Percentiles rank a stretch among this genome's conserved stretches.
phyloP scores from a whole-genome alignment of 2,329 filamentous ascomycete genomes.

The Pyrenophora teres region DNA sequence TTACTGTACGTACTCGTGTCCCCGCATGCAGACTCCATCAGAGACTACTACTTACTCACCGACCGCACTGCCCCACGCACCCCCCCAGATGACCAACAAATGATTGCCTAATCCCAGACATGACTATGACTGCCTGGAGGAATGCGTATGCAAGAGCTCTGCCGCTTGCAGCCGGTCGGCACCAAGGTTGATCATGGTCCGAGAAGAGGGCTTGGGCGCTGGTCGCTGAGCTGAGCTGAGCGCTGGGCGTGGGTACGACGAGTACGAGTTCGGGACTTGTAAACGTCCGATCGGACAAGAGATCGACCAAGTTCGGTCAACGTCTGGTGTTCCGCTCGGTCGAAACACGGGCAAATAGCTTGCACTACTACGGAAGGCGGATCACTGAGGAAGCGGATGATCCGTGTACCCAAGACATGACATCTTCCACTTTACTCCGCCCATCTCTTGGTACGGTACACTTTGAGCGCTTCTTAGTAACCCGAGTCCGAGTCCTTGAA shows the following conservation, averaged over 20 bases:
- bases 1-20: not conserved
- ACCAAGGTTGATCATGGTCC: conserved; percentile 9
- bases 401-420: conserved; percentile 6
- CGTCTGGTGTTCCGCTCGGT: conserved; percentile 22
- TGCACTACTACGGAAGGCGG: conserved; percentile 10
- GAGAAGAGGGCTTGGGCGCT: not conserved
- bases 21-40: conserved; percentile 12
- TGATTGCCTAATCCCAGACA: too few relatives aligned
- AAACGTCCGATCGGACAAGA: conserved; percentile 13
- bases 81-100: conserved; percentile 9
- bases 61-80: conserved; percentile 4
- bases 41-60: conserved; percentile 3
- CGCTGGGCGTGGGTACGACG: not conserved
- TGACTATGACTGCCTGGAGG: conserved; percentile 15
- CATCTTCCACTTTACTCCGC: not conserved
- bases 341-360: conserved; percentile 23
- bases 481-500: not conserved
- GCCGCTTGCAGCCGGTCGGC: conserved; percentile 10
- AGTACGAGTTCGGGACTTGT: conserved; percentile 8
- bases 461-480: too few relatives aligned
- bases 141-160: conserved; percentile 4
- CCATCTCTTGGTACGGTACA: not conserved
- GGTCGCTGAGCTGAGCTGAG: too few relatives aligned
- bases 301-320: conserved; percentile 7
- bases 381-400: conserved; percentile 11